These are phyloP conservation scores for Fragaria vesca DNA, from an alignment of 306 rosid species.

Conservation along the genomic window DNA sequence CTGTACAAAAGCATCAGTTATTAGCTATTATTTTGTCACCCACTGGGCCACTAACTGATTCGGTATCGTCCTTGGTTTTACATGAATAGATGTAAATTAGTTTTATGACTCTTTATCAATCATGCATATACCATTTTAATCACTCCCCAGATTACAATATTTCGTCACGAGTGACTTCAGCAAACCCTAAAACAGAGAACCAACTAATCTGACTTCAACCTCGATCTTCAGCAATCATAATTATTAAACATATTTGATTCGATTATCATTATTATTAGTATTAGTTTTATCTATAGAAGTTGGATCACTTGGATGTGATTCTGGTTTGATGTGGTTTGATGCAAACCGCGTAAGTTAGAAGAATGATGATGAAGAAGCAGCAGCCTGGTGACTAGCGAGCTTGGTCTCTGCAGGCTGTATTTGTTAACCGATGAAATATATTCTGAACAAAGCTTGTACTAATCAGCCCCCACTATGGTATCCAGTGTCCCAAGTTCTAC, in stretches of 20 bases:
- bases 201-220: constrained; percentile 12
- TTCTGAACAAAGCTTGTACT: constrained; percentile 32
- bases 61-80: constrained; percentile 37
- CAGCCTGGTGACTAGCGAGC: constrained; percentile 17
- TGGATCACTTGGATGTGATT: constrained; percentile 10
- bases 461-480: constrained; percentile 50
- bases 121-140: not conserved
- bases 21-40: constrained; percentile 36
- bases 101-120: not conserved
- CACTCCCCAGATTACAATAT: not conserved
- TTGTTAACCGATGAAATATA: constrained; percentile 18
- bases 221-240: constrained; percentile 3
- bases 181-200: not conserved
- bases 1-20: constrained; percentile 8
- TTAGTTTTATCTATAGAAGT: not conserved
- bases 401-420: constrained; percentile 8
- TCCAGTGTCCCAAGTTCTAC: constrained; percentile 59
- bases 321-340: constrained; percentile 31
- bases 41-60: constrained; percentile 30
- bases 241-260: not conserved
- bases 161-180: constrained; percentile 16
- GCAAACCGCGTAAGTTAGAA: constrained; percentile 36
- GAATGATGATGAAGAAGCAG: constrained; percentile 21
- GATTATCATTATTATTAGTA: not conserved
- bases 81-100: constrained; percentile 16